A percentile compares a stretch with the other conserved stretches of the same genome.
Evolutionary conservation across 2,329 filamentous ascomycete species (phyloP).

Genomic region (Cyphellophora europaea): DNA sequence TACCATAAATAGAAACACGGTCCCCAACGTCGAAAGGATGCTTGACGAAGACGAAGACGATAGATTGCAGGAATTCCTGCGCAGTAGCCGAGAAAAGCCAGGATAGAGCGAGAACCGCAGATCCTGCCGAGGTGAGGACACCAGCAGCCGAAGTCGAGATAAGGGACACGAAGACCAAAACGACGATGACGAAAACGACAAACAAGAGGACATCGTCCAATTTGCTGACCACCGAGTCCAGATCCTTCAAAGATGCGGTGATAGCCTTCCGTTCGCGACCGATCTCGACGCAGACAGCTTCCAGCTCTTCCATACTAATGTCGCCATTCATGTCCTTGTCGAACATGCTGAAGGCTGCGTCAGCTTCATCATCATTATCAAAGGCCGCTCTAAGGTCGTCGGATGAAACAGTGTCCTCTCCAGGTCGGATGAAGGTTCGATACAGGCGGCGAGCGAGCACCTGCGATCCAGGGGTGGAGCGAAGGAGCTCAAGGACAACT

Average conservation of each 20-base stretch:
- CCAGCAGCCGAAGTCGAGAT: constrained; percentile 85
- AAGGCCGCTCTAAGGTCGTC: constrained; percentile 76
- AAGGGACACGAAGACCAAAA: constrained; percentile 81
- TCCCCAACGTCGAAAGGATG: constrained; percentile 96
- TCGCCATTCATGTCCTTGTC: constrained; percentile 96
- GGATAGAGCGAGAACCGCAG: constrained; percentile 75
- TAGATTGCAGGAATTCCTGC: constrained; percentile 86
- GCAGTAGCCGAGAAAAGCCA: constrained; percentile 91
- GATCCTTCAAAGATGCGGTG: constrained; percentile 84
- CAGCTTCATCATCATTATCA: constrained; percentile 72
- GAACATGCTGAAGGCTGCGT: constrained; percentile 83
- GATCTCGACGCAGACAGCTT: constrained; percentile 87
- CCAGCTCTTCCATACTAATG: constrained; percentile 89
- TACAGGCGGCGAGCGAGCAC: constrained; percentile 81
- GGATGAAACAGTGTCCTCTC: constrained; percentile 63
- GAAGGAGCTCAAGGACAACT: constrained; percentile 70
- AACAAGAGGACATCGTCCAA: constrained; percentile 84
- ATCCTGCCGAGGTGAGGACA: constrained; percentile 81
- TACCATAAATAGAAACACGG: constrained; percentile 83
- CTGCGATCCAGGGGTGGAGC: constrained; percentile 64
- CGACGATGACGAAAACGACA: constrained; percentile 68
- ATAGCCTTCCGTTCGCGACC: constrained; percentile 92
- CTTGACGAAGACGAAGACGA: constrained; percentile 94
- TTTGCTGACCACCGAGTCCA: constrained; percentile 87
- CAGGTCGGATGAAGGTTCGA: constrained; percentile 69